Evolutionary conservation across 495 filamentous ascomycete species (phyloP), one percentile per base, ranked within the genome.

Genomic region (Neurospora sublineolata): DNA sequence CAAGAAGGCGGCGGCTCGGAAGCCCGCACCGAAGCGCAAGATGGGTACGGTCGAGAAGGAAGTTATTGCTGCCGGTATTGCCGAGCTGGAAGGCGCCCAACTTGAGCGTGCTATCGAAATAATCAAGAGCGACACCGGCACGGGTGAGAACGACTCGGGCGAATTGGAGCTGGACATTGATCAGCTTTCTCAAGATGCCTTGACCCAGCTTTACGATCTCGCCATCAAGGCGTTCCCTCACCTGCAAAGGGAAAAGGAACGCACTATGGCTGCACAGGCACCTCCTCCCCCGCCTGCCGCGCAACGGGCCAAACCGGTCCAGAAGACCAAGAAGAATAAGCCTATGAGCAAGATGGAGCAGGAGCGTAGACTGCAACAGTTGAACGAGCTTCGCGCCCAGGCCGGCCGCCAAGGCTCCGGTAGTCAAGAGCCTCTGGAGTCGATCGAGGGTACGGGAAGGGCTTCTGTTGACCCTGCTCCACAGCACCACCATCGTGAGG

Each of bases 311-410:
- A 86, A 84, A 73, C 77, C 81, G 30, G 81, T 86, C 18, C 83
- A 88, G 16, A 93, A 92, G 81, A 87, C 91, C 18, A 97, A 97
- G 84, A 99, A 99, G 86, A 97, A 99, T 83, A 98, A 97, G 85
- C 95, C 95, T 0, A 99, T 98, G 95, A 94, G 91, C 84, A 94
- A 94, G 80, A 84, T 82, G 27, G 94, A 99, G 81, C 95, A 99
- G 81, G 94, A 97, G 78, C 88, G 90, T 10, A 91, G 90, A 75
- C 97, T 99, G 78, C 87, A 89, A 69, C 87, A 92, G 80, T 88
- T 99, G 20, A 86, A 90, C 78, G 87, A 87, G 76, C 82, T 89
- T 4, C 79, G 83, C 67, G 83, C 83, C 36, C 82, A 85, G 69
- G 82, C 83, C 20, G 78, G 78, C 68, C 83, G 83, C 16, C 78